A percentile compares a stretch with the other conserved stretches of the same genome.
phyloP scores from a whole-genome alignment of 192 early-diverging fungal genomes.

The Powellomyces hirtus region DNA sequence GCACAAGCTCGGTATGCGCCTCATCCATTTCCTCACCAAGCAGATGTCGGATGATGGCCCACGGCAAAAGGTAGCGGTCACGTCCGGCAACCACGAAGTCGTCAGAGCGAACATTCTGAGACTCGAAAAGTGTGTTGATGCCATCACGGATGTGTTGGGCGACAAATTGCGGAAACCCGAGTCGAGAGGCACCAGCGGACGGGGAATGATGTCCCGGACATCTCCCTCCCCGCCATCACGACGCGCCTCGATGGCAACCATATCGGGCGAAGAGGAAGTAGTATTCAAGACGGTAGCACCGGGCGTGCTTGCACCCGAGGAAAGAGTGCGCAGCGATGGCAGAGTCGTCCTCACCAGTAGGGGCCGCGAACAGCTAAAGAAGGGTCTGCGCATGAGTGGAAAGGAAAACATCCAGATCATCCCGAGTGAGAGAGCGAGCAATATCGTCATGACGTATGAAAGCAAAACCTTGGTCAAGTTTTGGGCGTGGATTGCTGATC shows the following conservation, averaged over 20 bases:
- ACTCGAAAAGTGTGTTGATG: constrained; percentile 3
- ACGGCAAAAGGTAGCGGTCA: neutral
- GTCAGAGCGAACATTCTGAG: constrained; percentile 2
- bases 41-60: neutral
- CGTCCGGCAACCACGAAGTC: constrained; percentile 1
- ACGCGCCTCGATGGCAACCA: neutral
- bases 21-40: neutral
- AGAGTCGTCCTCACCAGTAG: constrained; percentile 6
- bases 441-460: constrained; percentile 17
- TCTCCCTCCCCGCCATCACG: constrained; percentile 10
- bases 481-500: constrained; percentile 4
- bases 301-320: constrained; percentile 14
- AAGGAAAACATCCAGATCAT: constrained; percentile 22
- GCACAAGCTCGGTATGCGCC: neutral
- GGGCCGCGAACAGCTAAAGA: constrained; percentile 17
- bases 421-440: neutral
- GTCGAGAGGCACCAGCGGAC: neutral
- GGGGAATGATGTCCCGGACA: neutral
- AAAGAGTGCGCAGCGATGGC: constrained; percentile 9
- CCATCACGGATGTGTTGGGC: neutral
- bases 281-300: constrained; percentile 20
- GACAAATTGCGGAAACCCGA: constrained; percentile 1
- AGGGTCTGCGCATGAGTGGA: constrained; percentile 13
- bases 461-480: constrained; percentile 5
- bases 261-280: constrained; percentile 1